These are phyloP conservation scores for Laguncularia racemosa DNA, from an alignment of 345 rosid species.

Conservation along the genomic window DNA sequence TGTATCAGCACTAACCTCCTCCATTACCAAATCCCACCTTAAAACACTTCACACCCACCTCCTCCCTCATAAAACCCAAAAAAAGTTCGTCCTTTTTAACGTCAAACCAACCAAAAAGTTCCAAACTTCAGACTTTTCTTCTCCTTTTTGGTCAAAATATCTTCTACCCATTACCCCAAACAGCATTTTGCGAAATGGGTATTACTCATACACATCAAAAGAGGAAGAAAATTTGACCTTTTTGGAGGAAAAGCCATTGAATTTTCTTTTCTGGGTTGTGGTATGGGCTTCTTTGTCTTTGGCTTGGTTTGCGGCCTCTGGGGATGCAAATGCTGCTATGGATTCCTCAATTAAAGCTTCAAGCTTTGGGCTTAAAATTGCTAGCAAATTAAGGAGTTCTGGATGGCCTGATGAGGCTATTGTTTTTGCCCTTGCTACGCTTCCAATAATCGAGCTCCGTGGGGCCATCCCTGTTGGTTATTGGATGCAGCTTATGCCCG, in stretches of 20 bases:
- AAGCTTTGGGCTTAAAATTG: conserved; percentile 64
- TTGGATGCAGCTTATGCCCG: conserved; percentile 87
- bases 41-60: neutral
- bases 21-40: conserved; percentile 26
- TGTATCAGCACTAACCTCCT: conserved; percentile 18
- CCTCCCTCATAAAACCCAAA: too few relatives aligned
- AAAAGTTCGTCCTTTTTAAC: too few relatives aligned
- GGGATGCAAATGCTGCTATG: conserved; percentile 74
- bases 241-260: conserved; percentile 35
- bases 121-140: too few relatives aligned
- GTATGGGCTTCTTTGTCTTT: conserved; percentile 74
- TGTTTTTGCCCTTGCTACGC: conserved; percentile 86
- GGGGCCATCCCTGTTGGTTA: conserved; percentile 97
- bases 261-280: conserved; percentile 45
- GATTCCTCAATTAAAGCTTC: conserved; percentile 73
- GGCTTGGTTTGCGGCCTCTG: conserved; percentile 68
- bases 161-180: too few relatives aligned
- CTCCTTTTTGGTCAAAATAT: too few relatives aligned
- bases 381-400: conserved; percentile 46
- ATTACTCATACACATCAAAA: too few relatives aligned
- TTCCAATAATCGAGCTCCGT: conserved; percentile 87
- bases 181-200: too few relatives aligned
- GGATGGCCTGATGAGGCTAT: conserved; percentile 88
- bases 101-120: too few relatives aligned
- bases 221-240: conserved; percentile 22